Percentiles rank a stretch among this genome's conserved stretches.
Evolutionary conservation across 1,284 basidiomycete genomes (phyloP).

Genomic region (Meira nashicola): DNA sequence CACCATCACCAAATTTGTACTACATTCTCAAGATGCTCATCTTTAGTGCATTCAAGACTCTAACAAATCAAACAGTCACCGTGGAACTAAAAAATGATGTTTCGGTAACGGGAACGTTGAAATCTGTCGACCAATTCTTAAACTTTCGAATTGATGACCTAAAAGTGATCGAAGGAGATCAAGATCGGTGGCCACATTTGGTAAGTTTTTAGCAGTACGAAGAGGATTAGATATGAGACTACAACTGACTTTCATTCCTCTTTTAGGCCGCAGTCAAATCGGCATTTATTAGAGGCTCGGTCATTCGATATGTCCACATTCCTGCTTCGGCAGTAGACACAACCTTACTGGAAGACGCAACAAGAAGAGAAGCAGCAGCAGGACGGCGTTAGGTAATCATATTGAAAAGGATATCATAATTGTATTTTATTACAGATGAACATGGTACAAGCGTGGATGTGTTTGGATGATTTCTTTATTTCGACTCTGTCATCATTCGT

Average conservation of each 20-base stretch:
- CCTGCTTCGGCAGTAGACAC: slow-evolving; percentile 91
- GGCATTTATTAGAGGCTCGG: slow-evolving; percentile 96
- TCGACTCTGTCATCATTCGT: too few relatives aligned
- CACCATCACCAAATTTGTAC: too few relatives aligned
- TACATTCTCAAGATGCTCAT: slow-evolving; percentile 64
- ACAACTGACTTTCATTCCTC: background rate
- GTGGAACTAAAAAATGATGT: slow-evolving; percentile 99
- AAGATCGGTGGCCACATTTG: slow-evolving; percentile 94
- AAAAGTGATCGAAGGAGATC: slow-evolving; percentile 61
- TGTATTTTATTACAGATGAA: slow-evolving; percentile 1
- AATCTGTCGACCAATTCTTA: slow-evolving; percentile 98
- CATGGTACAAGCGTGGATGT: background rate
- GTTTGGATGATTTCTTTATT: too few relatives aligned
- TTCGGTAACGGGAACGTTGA: slow-evolving; percentile 89
- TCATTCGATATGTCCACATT: slow-evolving; percentile 93
- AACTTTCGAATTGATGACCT: slow-evolving; percentile 96
- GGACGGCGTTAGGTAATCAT: background rate
- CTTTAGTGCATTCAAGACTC: slow-evolving; percentile 97
- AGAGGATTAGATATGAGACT: background rate
- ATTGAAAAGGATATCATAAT: background rate
- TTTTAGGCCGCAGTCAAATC: slow-evolving; percentile 94
- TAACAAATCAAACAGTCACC: slow-evolving; percentile 84
- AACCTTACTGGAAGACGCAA: slow-evolving; percentile 92
- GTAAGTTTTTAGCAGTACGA: slow-evolving; percentile 57
- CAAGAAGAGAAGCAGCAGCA: slow-evolving; percentile 62